Evolutionary conservation across 2,329 filamentous ascomycete species (phyloP).

Genomic region (Ceratocystis diversiconidia): DNA sequence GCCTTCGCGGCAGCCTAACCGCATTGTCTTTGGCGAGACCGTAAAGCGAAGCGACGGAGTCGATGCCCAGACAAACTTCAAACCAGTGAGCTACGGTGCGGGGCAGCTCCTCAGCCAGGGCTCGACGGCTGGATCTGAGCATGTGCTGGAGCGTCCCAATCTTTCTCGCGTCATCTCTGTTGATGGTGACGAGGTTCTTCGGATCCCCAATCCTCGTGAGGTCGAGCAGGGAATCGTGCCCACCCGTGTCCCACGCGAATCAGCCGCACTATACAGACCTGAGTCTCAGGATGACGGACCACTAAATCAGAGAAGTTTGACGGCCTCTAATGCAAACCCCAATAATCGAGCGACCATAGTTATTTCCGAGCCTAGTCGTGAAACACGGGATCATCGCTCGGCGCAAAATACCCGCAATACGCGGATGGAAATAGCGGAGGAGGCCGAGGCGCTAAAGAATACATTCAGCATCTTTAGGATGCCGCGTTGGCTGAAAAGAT

Average conservation of each 20-base stretch:
- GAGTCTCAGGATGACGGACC: slow-evolving; percentile 14
- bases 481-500: slow-evolving; percentile 15
- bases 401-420: neutral
- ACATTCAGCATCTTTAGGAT: slow-evolving; percentile 17
- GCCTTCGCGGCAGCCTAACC: slow-evolving; percentile 4
- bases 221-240: slow-evolving; percentile 71
- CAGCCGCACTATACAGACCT: neutral
- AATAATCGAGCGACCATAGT: slow-evolving; percentile 26
- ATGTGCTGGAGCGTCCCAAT: slow-evolving; percentile 8
- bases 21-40: slow-evolving; percentile 55
- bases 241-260: slow-evolving; percentile 29
- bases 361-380: slow-evolving; percentile 46
- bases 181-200: slow-evolving; percentile 57
- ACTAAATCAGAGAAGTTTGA: neutral
- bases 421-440: slow-evolving; percentile 26
- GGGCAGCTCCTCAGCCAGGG: slow-evolving; percentile 27
- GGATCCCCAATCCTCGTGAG: slow-evolving; percentile 84
- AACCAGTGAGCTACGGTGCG: slow-evolving; percentile 10
- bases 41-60: slow-evolving; percentile 46
- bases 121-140: slow-evolving; percentile 24
- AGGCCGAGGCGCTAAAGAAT: slow-evolving; percentile 26
- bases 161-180: slow-evolving; percentile 41
- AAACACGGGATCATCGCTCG: neutral
- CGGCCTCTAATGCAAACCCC: neutral
- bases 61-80: slow-evolving; percentile 20